A percentile compares a stretch with the other conserved stretches of the same genome.
Evolutionary conservation across 2,329 filamentous ascomycete genomes (phyloP).

Genomic region (Alternaria panax): DNA sequence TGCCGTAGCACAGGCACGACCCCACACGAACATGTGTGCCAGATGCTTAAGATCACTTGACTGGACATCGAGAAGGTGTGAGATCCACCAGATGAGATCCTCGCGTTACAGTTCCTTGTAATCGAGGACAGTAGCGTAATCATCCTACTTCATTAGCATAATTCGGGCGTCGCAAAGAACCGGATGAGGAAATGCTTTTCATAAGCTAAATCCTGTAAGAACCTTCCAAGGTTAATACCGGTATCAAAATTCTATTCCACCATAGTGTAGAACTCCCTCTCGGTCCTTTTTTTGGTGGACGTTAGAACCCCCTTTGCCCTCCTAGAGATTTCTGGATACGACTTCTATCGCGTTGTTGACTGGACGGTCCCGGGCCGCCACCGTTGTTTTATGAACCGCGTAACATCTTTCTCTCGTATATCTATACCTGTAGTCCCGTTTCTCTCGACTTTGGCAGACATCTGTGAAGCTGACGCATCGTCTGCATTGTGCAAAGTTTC

Average conservation of each 20-base stretch:
- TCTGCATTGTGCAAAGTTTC: too few species aligned
- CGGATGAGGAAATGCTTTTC: neutral
- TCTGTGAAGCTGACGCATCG: too few species aligned
- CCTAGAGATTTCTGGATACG: neutral
- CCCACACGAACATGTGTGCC: neutral
- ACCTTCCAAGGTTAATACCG: neutral
- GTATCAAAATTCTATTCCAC: rapidly evolving
- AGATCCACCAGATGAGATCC: neutral
- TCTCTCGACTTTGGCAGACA: too few species aligned
- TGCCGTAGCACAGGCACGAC: neutral
- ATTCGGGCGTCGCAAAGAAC: neutral
- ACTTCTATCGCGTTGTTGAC: neutral
- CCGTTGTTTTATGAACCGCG: neutral
- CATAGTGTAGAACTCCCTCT: neutral
- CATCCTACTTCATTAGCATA: neutral
- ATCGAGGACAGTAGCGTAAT: neutral
- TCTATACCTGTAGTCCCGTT: too few species aligned
- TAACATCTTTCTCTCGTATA: neutral
- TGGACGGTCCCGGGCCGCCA: neutral
- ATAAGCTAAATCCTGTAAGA: neutral
- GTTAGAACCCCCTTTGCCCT: neutral
- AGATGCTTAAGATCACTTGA: neutral
- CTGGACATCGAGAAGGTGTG: neutral
- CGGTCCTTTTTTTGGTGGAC: neutral
- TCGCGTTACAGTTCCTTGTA: neutral